These are phyloP conservation scores for Coemansia sp. DNA, from an alignment of 192 early-diverging fungal genomes.

Conservation along the genomic window DNA sequence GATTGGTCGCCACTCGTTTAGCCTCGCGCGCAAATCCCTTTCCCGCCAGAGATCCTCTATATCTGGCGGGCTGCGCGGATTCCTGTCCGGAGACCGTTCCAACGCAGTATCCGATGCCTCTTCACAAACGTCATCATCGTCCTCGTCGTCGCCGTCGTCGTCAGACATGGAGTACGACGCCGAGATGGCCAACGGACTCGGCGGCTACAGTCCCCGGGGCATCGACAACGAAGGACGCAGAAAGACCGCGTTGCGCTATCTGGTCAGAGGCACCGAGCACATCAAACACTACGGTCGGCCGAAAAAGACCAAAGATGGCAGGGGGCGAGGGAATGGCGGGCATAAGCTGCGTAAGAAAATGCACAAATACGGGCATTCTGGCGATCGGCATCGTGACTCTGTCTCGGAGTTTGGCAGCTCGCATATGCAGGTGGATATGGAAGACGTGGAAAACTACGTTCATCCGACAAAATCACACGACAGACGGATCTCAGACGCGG, in stretches of 20 bases:
- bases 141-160: constrained; percentile 24
- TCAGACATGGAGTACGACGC: constrained; percentile 21
- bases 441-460: constrained; percentile 52
- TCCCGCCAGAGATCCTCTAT: constrained; percentile 32
- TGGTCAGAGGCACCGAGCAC: constrained; percentile 55
- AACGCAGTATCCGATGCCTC: neutral
- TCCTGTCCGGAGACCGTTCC: constrained; percentile 16
- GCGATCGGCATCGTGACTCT: constrained; percentile 36
- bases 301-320: neutral
- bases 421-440: constrained; percentile 42
- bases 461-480: constrained; percentile 26
- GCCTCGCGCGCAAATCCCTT: constrained; percentile 17
- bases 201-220: constrained; percentile 14
- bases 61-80: constrained; percentile 30
- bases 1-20: constrained; percentile 31
- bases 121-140: constrained; percentile 7
- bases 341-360: constrained; percentile 26
- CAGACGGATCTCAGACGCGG: constrained; percentile 6
- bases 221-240: constrained; percentile 35
- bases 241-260: constrained; percentile 37
- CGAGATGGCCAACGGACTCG: constrained; percentile 1
- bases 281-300: constrained; percentile 40
- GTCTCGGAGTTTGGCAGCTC: constrained; percentile 43
- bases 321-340: neutral
- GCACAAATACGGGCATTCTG: constrained; percentile 21